Evolutionary conservation across 169 alveolate species (phyloP).

Genomic region (Neospora caninum): DNA sequence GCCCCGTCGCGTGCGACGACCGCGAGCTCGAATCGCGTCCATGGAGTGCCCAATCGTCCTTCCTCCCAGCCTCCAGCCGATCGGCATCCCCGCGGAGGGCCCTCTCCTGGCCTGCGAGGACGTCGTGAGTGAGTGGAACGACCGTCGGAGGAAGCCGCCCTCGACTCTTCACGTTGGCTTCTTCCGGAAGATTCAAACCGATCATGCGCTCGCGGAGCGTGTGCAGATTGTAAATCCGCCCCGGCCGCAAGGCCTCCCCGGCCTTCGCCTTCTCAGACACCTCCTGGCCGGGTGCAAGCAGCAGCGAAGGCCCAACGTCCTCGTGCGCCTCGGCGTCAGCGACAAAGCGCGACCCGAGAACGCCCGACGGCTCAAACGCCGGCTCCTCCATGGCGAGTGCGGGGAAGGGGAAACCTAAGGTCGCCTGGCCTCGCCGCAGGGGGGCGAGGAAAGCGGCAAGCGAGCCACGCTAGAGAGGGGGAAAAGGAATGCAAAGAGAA

Average conservation of each 20-base stretch:
- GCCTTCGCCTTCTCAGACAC: neutral
- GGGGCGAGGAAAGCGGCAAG: neutral
- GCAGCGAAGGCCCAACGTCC: neutral
- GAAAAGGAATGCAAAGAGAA: neutral
- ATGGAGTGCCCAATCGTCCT: too few relatives aligned
- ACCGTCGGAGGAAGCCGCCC: neutral
- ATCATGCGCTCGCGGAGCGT: slow-evolving; percentile 4
- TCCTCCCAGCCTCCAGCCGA: too few relatives aligned
- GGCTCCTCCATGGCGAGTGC: neutral
- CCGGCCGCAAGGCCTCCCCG: neutral
- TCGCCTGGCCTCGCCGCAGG: neutral
- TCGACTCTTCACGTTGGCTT: neutral
- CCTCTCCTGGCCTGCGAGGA: neutral
- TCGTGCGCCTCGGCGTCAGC: neutral
- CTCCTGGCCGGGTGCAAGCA: neutral
- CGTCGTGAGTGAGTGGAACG: neutral
- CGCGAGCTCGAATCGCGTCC: too few relatives aligned
- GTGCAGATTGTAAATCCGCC: neutral
- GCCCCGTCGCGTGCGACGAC: neutral
- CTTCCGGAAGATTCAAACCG: neutral
- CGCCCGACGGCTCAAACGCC: neutral
- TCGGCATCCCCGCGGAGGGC: too few relatives aligned
- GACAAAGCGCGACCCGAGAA: neutral
- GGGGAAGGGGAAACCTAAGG: neutral
- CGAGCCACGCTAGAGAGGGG: neutral